Evolutionary conservation across 2,329 filamentous ascomycete species (phyloP).

Genomic region (Trichoderma breve): DNA sequence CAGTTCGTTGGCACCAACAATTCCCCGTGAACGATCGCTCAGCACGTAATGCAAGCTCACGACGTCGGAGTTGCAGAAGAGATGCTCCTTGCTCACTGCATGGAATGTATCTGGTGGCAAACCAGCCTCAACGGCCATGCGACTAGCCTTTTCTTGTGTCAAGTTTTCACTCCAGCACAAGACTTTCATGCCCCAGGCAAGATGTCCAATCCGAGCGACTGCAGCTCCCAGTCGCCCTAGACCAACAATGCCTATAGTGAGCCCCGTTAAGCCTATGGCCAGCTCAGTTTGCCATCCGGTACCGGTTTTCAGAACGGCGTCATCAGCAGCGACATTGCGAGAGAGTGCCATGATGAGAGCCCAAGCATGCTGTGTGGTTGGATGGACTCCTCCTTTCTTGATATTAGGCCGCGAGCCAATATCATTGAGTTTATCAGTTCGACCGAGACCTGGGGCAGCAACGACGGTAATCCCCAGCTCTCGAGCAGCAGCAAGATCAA

Average conservation of each 20-base stretch:
- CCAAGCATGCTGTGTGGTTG: constrained; percentile 57
- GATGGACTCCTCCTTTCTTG: constrained; percentile 38
- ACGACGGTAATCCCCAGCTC: constrained; percentile 32
- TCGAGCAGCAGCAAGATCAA: constrained; percentile 54
- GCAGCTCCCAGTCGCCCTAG: background rate
- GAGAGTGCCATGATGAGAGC: constrained; percentile 57
- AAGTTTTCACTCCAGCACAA: constrained; percentile 64
- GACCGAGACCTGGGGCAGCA: constrained; percentile 10
- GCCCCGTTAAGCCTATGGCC: background rate
- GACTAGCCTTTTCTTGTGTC: constrained; percentile 61
- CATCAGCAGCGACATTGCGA: constrained; percentile 56
- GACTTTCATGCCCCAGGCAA: constrained; percentile 52
- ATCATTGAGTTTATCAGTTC: background rate
- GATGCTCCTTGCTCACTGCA: constrained; percentile 59
- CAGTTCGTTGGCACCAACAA: constrained; percentile 58
- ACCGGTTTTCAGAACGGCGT: background rate
- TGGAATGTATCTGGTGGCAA: constrained; percentile 57
- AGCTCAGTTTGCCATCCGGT: background rate
- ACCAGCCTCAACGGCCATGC: constrained; percentile 52
- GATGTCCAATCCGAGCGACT: background rate
- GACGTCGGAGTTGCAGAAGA: constrained; percentile 46
- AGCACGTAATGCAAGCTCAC: constrained; percentile 65
- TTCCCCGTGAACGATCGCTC: constrained; percentile 58
- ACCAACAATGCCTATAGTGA: background rate
- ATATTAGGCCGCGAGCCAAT: constrained; percentile 28